These are phyloP conservation scores for Diphasiastrum complanatum DNA, from an alignment of 83 land plant genomes.

Conservation along the genomic window DNA sequence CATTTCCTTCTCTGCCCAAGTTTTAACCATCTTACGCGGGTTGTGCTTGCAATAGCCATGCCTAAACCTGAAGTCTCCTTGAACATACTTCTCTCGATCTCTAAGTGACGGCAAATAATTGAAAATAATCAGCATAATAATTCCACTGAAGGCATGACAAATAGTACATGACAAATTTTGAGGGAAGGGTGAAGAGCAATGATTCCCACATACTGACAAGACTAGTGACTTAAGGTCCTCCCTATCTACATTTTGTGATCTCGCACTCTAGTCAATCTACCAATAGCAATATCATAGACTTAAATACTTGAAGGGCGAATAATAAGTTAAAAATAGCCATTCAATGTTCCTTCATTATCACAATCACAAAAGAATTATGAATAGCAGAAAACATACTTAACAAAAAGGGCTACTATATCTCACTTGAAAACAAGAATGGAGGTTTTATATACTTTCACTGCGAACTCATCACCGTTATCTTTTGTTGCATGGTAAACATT, in stretches of 20 bases:
- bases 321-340: no score
- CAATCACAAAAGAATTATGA: no score
- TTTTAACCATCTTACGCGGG: slow-evolving; percentile 97
- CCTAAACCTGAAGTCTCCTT: slow-evolving; percentile 95
- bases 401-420: no score
- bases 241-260: no score
- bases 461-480: slow-evolving; percentile 75
- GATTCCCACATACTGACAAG: no score
- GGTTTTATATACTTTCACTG: slow-evolving; percentile 91
- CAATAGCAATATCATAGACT: no score
- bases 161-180: neutral
- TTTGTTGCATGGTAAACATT: slow-evolving; percentile 97
- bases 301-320: no score
- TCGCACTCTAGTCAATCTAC: no score
- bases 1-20: slow-evolving; percentile 99
- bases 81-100: slow-evolving; percentile 93
- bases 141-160: neutral
- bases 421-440: slow-evolving; percentile 96
- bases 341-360: no score
- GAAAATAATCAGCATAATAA: neutral
- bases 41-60: slow-evolving; percentile 91
- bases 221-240: no score
- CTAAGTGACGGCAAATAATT: slow-evolving; percentile 31
- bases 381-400: no score
- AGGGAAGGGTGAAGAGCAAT: neutral